Base-by-base conservation (phyloP, 2,329 filamentous ascomycete species). In the Dissoconium aciculare region DNA sequence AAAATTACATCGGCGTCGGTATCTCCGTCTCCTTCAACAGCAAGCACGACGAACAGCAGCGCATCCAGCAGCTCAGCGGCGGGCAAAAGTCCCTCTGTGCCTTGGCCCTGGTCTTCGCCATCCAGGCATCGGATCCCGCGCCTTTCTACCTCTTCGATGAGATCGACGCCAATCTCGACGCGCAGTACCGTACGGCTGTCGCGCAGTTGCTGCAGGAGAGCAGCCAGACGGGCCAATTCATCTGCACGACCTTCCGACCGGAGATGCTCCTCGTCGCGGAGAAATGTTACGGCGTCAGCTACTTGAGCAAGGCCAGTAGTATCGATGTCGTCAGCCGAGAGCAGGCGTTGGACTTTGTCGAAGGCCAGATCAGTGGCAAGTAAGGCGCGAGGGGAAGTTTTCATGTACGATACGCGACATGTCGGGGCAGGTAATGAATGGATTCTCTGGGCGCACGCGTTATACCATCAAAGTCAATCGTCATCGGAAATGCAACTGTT, bases 141-240 rank as follows among this genome's bases (percentile, higher is more conserved):
- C 89, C 89, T 1, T 95, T 98, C 67, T 94, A 98, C 54, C 85
- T 98, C 49, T 98, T 98, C 47, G 89, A 98, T 55, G 89, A 98
- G 58, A 93, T 98, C 41, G 89, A 98, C 52, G 89, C 89, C 55
- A 98, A 98, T 53, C 70, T 98, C 14, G 89, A 98, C 54, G 85
- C 89, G 1, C 89, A 98, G 58, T 98, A 98, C 62, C 79, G 89
- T 38, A 94, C 89, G 1, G 87, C 89, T 1, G 89, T 98, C 8
- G 89, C 89, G 3, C 71, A 81, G 34, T 81, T 95, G 62, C 67
- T 98, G 13, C 67, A 87, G 50, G 68, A 62, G 44, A 50, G 53
- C 28, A 54, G 46, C 17, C 56, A 58, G 28, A 57, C 50, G 19
- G 75, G 74, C 0, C 77, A 98, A 55, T 98, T 98, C 53, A 98